A percentile compares a stretch with the other conserved stretches of the same genome.
Conservation (phyloP, 2,329 filamentous ascomycete species). For the Dactylellina haptotyla region DNA sequence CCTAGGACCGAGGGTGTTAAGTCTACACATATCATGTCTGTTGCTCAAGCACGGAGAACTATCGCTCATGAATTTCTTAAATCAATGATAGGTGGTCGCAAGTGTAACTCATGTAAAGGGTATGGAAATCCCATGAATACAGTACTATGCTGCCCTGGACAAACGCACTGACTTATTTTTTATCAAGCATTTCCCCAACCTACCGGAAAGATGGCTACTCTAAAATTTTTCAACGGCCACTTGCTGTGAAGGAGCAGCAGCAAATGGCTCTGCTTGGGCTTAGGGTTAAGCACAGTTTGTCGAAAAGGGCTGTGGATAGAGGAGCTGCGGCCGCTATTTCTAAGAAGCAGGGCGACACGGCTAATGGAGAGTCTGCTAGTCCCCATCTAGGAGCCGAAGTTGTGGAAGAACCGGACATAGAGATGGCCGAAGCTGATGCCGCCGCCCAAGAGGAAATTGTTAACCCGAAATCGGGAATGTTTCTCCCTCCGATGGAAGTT, state of each 20-base stretch:
- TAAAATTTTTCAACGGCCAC: conserved; percentile 89
- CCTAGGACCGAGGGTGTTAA: conserved; percentile 61
- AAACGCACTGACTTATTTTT: conserved; percentile 58
- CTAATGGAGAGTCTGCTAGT: conserved; percentile 75
- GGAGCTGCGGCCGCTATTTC: conserved; percentile 8
- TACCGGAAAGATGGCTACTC: conserved; percentile 91
- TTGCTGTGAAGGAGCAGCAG: conserved; percentile 77
- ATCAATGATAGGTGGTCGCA: conserved; percentile 64
- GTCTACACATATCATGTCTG: conserved; percentile 81
- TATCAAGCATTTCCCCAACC: conserved; percentile 75
- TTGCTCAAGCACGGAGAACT: conserved; percentile 77
- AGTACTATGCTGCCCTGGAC: not conserved
- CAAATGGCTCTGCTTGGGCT: conserved; percentile 75
- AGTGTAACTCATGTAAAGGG: conserved; percentile 74
- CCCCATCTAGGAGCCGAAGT: conserved; percentile 62
- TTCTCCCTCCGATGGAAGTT: conserved; percentile 81
- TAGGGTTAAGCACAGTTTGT: conserved; percentile 52
- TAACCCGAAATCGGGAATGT: conserved; percentile 61
- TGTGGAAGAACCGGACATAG: conserved; percentile 63
- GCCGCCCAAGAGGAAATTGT: conserved; percentile 63
- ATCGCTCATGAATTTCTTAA: conserved; percentile 79
- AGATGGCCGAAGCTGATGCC: conserved; percentile 67
- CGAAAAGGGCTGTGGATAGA: conserved; percentile 22
- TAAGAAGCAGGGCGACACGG: conserved; percentile 61
- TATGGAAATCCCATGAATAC: conserved; percentile 58